phyloP scores from a whole-genome alignment of 2,329 filamentous ascomycete genomes.

The Epichloe amarillans region DNA sequence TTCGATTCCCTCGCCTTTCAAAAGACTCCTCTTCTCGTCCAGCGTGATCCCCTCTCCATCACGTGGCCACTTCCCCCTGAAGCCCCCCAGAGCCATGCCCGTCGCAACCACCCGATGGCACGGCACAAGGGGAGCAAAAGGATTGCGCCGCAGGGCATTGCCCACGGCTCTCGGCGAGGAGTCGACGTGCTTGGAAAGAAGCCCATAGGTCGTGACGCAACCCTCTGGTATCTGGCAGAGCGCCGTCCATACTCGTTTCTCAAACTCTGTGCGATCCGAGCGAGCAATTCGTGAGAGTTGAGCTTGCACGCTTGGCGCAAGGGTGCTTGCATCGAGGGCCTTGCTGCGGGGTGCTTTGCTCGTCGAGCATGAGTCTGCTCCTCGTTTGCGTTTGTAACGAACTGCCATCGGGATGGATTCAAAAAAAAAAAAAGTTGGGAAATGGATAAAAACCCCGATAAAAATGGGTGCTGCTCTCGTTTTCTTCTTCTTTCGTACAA shows the following conservation, averaged over 20 bases:
- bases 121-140: slow-evolving; percentile 64
- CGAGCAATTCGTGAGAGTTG: slow-evolving; percentile 32
- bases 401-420: not conserved
- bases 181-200: slow-evolving; percentile 51
- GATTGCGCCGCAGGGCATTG: slow-evolving; percentile 64
- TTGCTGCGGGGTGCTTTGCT: not conserved
- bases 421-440: not conserved
- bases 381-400: slow-evolving; percentile 5
- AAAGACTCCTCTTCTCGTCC: slow-evolving; percentile 47
- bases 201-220: slow-evolving; percentile 63
- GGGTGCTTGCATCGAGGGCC: not conserved
- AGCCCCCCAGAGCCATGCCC: slow-evolving; percentile 60
- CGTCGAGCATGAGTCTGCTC: not conserved
- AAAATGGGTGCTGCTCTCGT: no score
- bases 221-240: slow-evolving; percentile 68
- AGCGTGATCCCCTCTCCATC: slow-evolving; percentile 49
- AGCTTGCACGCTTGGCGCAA: slow-evolving; percentile 17
- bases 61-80: slow-evolving; percentile 53
- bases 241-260: slow-evolving; percentile 54
- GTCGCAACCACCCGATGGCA: slow-evolving; percentile 72
- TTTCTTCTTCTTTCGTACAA: no score
- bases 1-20: slow-evolving; percentile 50
- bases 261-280: slow-evolving; percentile 36
- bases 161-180: slow-evolving; percentile 68
- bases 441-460: no score